phyloP scores from a whole-genome alignment of 164 flowering plant species.

The Tinospora cordifolia region DNA sequence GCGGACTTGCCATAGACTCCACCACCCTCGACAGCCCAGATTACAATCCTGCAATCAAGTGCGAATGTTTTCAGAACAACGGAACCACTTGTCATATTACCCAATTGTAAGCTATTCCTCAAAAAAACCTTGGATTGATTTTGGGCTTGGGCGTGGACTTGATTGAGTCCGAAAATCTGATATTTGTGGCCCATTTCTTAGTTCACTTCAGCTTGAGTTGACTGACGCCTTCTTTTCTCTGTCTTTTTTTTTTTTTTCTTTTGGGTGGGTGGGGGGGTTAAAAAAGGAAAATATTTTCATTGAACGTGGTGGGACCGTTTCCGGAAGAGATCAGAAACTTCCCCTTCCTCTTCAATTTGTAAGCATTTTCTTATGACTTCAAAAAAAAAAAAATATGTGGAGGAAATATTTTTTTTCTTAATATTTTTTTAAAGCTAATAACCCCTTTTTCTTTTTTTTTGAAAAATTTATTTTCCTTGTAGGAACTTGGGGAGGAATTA shows the following conservation, averaged over 20 bases:
- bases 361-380: not conserved
- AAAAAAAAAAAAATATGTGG: not conserved
- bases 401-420: not conserved
- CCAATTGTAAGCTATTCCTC: not conserved
- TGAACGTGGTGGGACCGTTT: conserved; percentile 13
- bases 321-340: conserved; percentile 16
- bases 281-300: conserved; percentile 14
- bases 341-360: conserved; percentile 15
- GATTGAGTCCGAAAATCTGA: not conserved
- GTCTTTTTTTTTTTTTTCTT: too few species aligned
- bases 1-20: conserved; percentile 1
- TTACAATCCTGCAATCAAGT: conserved; percentile 5
- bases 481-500: conserved; percentile 45
- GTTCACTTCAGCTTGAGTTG: not conserved
- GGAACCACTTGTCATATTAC: conserved; percentile 9
- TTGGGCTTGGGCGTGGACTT: not conserved
- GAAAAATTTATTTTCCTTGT: conserved; percentile 2
- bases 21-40: not conserved
- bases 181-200: not conserved
- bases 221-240: too few species aligned
- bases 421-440: not conserved
- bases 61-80: not conserved
- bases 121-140: not conserved
- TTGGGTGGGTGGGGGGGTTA: too few species aligned
- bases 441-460: not conserved